Evolutionary conservation across 2,329 filamentous ascomycete genomes (phyloP).

Genomic region (Hypoxylon sp.): DNA sequence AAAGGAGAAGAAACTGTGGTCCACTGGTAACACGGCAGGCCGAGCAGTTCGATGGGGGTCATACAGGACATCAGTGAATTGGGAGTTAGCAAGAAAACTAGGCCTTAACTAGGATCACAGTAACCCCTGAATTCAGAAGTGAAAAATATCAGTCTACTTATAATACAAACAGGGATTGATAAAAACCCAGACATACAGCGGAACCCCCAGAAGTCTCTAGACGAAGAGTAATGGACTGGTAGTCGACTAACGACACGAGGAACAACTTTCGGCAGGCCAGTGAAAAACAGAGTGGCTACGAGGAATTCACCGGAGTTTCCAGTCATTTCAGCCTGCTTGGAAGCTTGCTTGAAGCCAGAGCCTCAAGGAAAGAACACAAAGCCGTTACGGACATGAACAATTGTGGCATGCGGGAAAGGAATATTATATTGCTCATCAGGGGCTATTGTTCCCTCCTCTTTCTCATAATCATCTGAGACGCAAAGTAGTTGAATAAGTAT

Average conservation of each 20-base stretch:
- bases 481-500: neutral
- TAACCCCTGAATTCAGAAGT: neutral
- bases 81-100: neutral
- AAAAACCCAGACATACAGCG: neutral
- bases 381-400: neutral
- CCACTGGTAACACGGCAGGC: neutral
- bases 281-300: neutral
- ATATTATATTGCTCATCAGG: neutral
- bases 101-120: neutral
- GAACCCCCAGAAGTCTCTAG: neutral
- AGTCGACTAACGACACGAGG: neutral
- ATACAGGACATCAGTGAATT: neutral
- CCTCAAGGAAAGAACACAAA: neutral
- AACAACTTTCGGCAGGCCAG: neutral
- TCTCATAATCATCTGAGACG: slow-evolving; percentile 1
- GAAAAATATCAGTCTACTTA: neutral
- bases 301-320: neutral
- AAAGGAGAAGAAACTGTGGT: neutral
- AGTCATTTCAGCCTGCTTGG: neutral
- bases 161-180: neutral
- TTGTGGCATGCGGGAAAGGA: neutral
- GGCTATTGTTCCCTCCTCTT: neutral
- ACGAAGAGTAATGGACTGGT: neutral
- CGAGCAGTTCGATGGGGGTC: neutral
- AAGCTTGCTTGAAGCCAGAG: neutral